A percentile compares a stretch with the other conserved stretches of the same genome.
phyloP scores from a whole-genome alignment of 257 asterid genomes.

The Solanum sejunctum region DNA sequence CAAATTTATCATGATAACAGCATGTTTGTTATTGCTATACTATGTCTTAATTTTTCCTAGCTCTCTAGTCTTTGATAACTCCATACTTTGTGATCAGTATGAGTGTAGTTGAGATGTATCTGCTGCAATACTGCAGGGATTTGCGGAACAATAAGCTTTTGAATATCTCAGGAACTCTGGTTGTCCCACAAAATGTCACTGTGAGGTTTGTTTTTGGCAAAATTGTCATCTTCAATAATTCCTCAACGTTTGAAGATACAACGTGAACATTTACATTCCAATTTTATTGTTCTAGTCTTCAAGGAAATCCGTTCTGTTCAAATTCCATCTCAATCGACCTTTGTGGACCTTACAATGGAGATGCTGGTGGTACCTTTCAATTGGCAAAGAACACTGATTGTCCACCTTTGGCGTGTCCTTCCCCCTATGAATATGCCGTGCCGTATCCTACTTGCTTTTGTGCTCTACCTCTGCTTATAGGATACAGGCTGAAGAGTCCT shows the following conservation, averaged over 20 bases:
- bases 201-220: constrained; percentile 42
- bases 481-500: constrained; percentile 90
- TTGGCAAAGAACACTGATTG: constrained; percentile 23
- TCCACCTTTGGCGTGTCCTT: constrained; percentile 42
- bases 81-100: neutral
- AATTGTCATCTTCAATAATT: neutral
- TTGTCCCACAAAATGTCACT: constrained; percentile 42
- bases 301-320: constrained; percentile 69
- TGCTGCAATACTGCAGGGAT: constrained; percentile 50
- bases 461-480: constrained; percentile 66
- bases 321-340: constrained; percentile 11
- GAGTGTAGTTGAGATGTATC: neutral
- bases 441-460: constrained; percentile 60
- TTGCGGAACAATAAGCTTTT: constrained; percentile 46
- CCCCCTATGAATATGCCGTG: constrained; percentile 46
- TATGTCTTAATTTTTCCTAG: neutral
- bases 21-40: neutral
- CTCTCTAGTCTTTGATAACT: neutral
- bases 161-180: constrained; percentile 39
- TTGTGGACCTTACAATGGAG: constrained; percentile 47
- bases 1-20: neutral
- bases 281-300: constrained; percentile 34
- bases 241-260: neutral
- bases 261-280: neutral
- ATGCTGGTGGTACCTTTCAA: constrained; percentile 14